These are phyloP conservation scores for Achaetomium macrosporum DNA, from an alignment of 2,329 filamentous ascomycete genomes.

Conservation along the genomic window DNA sequence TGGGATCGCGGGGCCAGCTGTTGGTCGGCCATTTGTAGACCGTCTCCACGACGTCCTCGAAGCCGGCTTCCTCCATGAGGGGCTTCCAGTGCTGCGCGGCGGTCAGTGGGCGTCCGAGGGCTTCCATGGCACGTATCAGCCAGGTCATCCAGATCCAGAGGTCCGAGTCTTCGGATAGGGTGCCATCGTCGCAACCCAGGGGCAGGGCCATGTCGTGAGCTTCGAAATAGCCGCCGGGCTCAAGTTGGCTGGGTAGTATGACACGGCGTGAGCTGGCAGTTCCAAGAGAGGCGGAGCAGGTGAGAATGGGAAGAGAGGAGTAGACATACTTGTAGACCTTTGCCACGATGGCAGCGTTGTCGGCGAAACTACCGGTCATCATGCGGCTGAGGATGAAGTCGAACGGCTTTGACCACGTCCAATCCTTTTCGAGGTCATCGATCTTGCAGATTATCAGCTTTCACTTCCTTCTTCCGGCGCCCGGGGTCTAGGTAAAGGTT, in stretches of 20 bases:
- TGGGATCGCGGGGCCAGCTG: constrained; percentile 25
- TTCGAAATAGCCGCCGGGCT: constrained; percentile 22
- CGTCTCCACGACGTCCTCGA: constrained; percentile 24
- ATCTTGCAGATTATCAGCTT: constrained; percentile 3
- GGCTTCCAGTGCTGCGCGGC: constrained; percentile 9
- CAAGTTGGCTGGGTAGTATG: constrained; percentile 8
- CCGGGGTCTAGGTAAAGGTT: background rate
- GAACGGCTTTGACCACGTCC: constrained; percentile 18
- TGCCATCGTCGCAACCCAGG: constrained; percentile 19
- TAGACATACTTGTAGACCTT: constrained; percentile 14
- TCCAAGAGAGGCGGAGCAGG: too few relatives aligned
- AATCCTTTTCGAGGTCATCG: constrained; percentile 22
- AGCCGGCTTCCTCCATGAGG: constrained; percentile 24
- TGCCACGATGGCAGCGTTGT: constrained; percentile 10
- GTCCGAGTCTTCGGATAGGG: constrained; percentile 12
- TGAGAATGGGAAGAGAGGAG: too few relatives aligned
- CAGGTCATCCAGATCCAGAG: constrained; percentile 1
- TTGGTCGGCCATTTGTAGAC: constrained; percentile 28
- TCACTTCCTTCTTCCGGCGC: too few relatives aligned
- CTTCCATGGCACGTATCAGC: constrained; percentile 10
- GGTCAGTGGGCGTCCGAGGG: constrained; percentile 8
- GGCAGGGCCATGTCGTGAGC: constrained; percentile 16
- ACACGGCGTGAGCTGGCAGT: too few relatives aligned
- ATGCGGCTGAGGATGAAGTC: constrained; percentile 19
- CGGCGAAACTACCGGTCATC: constrained; percentile 16